Conservation (phyloP, 192 early-diverging fungal genomes). For the Gonapodya prolifera region DNA sequence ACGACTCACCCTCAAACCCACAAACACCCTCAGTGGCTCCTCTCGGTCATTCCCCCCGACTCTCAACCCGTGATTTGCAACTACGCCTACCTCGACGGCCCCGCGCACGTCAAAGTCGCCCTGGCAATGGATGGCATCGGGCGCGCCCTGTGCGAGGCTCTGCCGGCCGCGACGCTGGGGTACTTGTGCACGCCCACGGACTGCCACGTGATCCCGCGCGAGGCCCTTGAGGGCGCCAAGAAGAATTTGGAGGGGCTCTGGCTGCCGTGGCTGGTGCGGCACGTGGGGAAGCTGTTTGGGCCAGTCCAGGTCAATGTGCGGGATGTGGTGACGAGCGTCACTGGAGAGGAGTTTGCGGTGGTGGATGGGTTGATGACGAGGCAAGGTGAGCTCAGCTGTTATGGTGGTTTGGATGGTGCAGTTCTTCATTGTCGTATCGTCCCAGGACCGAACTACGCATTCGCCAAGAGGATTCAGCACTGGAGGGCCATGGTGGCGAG, state of each 20-base stretch:
- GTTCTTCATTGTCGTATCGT: too few species aligned
- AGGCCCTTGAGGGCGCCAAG: slow-evolving; percentile 2
- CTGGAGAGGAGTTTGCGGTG: slow-evolving; percentile 1
- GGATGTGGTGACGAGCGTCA: background rate
- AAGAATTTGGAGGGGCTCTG: slow-evolving; percentile 6
- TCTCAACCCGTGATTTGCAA: background rate
- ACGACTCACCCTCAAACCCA: background rate
- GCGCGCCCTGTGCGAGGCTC: background rate
- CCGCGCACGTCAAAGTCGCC: slow-evolving; percentile 9
- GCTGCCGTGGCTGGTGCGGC: background rate
- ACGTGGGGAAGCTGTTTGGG: background rate
- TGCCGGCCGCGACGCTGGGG: background rate
- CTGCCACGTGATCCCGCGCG: slow-evolving; percentile 12
- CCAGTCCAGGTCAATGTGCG: background rate
- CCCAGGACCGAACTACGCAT: slow-evolving; percentile 10
- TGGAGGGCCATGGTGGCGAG: slow-evolving; percentile 12
- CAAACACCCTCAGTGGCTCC: slow-evolving; percentile 8
- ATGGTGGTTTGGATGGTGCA: too few species aligned
- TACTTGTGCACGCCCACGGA: slow-evolving; percentile 13
- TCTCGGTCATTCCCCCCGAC: slow-evolving; percentile 3
- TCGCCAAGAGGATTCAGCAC: slow-evolving; percentile 11
- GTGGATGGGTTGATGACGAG: slow-evolving; percentile 7
- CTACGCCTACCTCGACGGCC: slow-evolving; percentile 14
- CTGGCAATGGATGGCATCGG: slow-evolving; percentile 13
- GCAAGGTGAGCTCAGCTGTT: background rate